Evolutionary conservation across 2,329 filamentous ascomycete genomes (phyloP), one percentile per base, ranked within the genome.

Genomic region (Ophiocordyceps camponoti-floridani): DNA sequence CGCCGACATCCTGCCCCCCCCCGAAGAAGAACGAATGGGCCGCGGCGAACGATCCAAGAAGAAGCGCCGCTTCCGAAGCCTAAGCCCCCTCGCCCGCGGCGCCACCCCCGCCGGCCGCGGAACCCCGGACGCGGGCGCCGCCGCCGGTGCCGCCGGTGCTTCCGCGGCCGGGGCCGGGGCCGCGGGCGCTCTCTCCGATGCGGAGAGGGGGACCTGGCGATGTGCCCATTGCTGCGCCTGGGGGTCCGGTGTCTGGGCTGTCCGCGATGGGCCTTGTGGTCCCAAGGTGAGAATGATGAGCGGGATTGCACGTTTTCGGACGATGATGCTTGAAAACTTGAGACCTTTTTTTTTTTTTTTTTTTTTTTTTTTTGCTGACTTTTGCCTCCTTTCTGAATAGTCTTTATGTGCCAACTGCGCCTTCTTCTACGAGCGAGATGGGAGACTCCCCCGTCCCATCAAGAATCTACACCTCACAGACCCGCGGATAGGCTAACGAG

Each of bases 341-440:
- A n/a, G 27, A 30, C 27, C 27, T 11, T 30, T 30, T 10, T 18
- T 18, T 38, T n/a, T n/a, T 3, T 7, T n/a, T 7, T 7, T n/a
- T n/a, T 3, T 35, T 35, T 35, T 2, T 2, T 10, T 10, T 7
- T n/a, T n/a, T n/a, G 4, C 31, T 7, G 2, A 14, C 2, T 7
- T 35, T n/a, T n/a, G 4, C 2, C 12, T 4, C 10, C 5, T 12
- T 14, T 12, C 12, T 31, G 58, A 46, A 28, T 52, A 88, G 84
- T 82, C 84, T 28, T 75, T 96, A 4, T 96, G 89, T 66, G 84
- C 88, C 62, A 95, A 94, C 59, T 96, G 89, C 59, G 89, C 87
- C 46, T 80, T 88, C 53, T 65, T 89, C 18, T 95, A 84, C 59
- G 89, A 95, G 63, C 80, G 86, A 45, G 84, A 93, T 61, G 82